These are phyloP conservation scores for Fragosphaeria purpurea DNA, from an alignment of 2,329 filamentous ascomycete species.

Conservation along the genomic window DNA sequence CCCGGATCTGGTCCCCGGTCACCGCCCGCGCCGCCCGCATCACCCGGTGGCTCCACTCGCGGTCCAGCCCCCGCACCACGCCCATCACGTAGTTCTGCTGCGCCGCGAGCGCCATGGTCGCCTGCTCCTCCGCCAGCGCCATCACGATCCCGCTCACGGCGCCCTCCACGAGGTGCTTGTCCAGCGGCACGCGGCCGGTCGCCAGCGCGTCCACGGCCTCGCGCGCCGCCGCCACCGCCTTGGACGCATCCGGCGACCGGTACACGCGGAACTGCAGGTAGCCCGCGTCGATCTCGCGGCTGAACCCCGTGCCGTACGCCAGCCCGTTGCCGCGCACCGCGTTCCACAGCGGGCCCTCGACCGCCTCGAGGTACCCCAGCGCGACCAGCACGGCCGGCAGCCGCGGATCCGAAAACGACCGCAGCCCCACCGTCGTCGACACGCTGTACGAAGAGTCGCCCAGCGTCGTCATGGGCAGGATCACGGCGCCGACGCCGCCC, in stretches of 20 bases:
- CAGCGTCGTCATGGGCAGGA: conserved; percentile 84
- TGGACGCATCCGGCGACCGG: conserved; percentile 79
- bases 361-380: conserved; percentile 80
- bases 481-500: conserved; percentile 61
- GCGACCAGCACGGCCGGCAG: conserved; percentile 82
- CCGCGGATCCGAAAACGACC: conserved; percentile 64
- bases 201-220: conserved; percentile 66
- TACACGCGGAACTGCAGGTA: conserved; percentile 79
- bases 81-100: conserved; percentile 73
- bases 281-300: conserved; percentile 67
- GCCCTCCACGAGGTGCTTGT: conserved; percentile 75
- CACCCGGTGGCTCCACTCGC: conserved; percentile 68
- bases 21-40: conserved; percentile 73
- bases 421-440: conserved; percentile 62
- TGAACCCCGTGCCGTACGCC: conserved; percentile 79
- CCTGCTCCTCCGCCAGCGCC: conserved; percentile 76
- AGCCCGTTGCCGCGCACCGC: conserved; percentile 87
- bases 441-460: conserved; percentile 78
- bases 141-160: conserved; percentile 86
- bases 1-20: conserved; percentile 64
- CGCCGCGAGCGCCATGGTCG: conserved; percentile 74
- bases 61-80: conserved; percentile 65
- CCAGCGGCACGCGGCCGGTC: conserved; percentile 60
- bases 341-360: conserved; percentile 91
- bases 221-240: conserved; percentile 70